These are phyloP conservation scores for Trametes polyzona DNA, from an alignment of 1,284 basidiomycete species.

Conservation along the genomic window DNA sequence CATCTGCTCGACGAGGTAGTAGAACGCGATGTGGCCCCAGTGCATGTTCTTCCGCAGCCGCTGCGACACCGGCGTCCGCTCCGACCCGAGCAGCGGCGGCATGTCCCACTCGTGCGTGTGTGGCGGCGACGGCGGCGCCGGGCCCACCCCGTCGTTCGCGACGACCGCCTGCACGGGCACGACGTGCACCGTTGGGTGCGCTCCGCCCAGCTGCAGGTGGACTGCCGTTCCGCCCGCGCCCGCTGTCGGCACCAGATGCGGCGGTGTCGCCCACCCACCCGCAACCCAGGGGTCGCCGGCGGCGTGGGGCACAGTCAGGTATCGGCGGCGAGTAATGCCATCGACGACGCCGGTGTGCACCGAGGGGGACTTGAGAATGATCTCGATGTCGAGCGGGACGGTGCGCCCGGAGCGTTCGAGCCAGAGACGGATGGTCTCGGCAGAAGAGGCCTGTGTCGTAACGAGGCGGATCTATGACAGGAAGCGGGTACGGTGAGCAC, in stretches of 20 bases:
- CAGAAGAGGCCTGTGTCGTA: slow-evolving; percentile 66
- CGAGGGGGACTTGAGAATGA: slow-evolving; percentile 59
- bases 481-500: slow-evolving; percentile 11
- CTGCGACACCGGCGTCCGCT: slow-evolving; percentile 17
- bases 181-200: slow-evolving; percentile 24
- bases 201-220: slow-evolving; percentile 26
- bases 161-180: slow-evolving; percentile 24
- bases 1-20: slow-evolving; percentile 77
- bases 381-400: slow-evolving; percentile 76
- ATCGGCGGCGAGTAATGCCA: slow-evolving; percentile 29
- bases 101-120: slow-evolving; percentile 25
- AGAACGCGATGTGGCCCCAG: slow-evolving; percentile 80
- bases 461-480: slow-evolving; percentile 64
- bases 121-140: slow-evolving; percentile 15
- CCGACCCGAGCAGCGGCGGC: slow-evolving; percentile 20
- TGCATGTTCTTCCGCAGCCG: slow-evolving; percentile 51
- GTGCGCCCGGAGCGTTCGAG: slow-evolving; percentile 71
- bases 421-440: slow-evolving; percentile 80
- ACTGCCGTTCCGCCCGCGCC: slow-evolving; percentile 15
- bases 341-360: slow-evolving; percentile 15
- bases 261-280: slow-evolving; percentile 26
- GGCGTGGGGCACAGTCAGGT: slow-evolving; percentile 29
- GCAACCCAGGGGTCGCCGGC: slow-evolving; percentile 27
- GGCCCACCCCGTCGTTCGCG: slow-evolving; percentile 12
- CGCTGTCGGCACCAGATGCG: slow-evolving; percentile 15